phyloP scores from a whole-genome alignment of 768 basidiomycete genomes.

The Mrakia gelida region DNA sequence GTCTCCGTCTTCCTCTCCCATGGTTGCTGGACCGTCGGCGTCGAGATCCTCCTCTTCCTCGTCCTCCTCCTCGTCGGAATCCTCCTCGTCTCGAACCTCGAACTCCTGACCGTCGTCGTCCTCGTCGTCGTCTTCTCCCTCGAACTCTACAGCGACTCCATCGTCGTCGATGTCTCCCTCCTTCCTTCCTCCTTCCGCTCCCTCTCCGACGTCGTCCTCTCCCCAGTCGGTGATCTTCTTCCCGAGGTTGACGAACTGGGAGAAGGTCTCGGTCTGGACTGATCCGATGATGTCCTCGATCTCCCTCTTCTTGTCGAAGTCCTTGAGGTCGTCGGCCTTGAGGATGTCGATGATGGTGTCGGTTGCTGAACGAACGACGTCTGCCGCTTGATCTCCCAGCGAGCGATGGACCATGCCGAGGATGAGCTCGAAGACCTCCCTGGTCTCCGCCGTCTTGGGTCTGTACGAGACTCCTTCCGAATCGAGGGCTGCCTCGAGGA shows the following conservation, averaged over 20 bases:
- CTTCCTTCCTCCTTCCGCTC: slow-evolving; percentile 65
- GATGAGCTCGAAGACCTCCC: slow-evolving; percentile 90
- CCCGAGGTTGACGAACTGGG: slow-evolving; percentile 72
- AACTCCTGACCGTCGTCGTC: slow-evolving; percentile 66
- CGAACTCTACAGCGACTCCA: slow-evolving; percentile 96
- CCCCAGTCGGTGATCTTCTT: slow-evolving; percentile 97
- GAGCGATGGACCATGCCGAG: slow-evolving; percentile 72
- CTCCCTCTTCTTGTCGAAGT: slow-evolving; percentile 96
- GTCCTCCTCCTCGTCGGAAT: slow-evolving; percentile 65
- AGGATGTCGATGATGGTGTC: slow-evolving; percentile 82
- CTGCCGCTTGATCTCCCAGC: slow-evolving; percentile 92
- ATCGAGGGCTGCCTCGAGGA: slow-evolving; percentile 88
- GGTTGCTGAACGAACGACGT: slow-evolving; percentile 92
- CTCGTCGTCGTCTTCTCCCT: slow-evolving; percentile 93
- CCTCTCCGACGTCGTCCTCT: slow-evolving; percentile 39
- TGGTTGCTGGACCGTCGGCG: slow-evolving; percentile 37
- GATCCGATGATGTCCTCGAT: slow-evolving; percentile 73
- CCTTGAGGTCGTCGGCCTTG: slow-evolving; percentile 83
- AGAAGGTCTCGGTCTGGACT: slow-evolving; percentile 68
- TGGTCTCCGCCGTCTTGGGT: slow-evolving; percentile 87
- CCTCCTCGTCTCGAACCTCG: slow-evolving; percentile 75
- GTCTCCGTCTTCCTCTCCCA: slow-evolving; percentile 51
- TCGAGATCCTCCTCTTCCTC: slow-evolving; percentile 52
- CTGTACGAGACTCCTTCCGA: slow-evolving; percentile 89
- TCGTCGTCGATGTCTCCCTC: slow-evolving; percentile 90